Percentiles rank a stretch among this genome's conserved stretches.
phyloP scores from a whole-genome alignment of 805 yeast genomes.

The Metschnikowia cubensis region DNA sequence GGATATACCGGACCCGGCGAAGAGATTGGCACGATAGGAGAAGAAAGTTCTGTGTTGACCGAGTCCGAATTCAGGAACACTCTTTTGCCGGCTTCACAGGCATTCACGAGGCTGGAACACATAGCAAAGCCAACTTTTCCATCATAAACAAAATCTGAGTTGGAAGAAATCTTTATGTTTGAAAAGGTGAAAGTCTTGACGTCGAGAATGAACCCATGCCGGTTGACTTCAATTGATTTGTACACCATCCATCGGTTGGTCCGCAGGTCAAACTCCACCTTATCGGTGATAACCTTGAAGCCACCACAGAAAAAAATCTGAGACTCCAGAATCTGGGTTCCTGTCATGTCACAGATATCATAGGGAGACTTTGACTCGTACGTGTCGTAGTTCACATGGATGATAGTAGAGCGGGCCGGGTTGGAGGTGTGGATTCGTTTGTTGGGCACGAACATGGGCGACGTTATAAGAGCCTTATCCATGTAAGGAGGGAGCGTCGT shows the following conservation, averaged over 20 bases:
- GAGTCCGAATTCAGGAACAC: neutral
- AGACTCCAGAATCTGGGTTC: conserved; percentile 49
- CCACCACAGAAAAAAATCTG: conserved; percentile 72
- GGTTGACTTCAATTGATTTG: conserved; percentile 46
- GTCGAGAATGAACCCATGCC: conserved; percentile 59
- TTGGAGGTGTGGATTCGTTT: conserved; percentile 24
- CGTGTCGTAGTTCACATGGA: conserved; percentile 23
- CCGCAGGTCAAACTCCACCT: conserved; percentile 21
- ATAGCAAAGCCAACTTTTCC: conserved; percentile 35
- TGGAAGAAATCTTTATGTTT: conserved; percentile 31
- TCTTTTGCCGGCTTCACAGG: neutral
- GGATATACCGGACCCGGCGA: conserved; percentile 1
- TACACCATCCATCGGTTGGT: conserved; percentile 36
- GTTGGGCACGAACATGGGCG: conserved; percentile 42
- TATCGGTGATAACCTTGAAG: conserved; percentile 36
- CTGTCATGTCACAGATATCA: conserved; percentile 46
- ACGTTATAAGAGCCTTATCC: conserved; percentile 32
- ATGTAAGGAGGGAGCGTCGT: conserved; percentile 38
- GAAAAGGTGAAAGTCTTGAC: conserved; percentile 44
- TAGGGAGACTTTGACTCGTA: conserved; percentile 44
- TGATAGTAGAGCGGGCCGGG: conserved; percentile 31
- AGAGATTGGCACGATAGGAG: neutral
- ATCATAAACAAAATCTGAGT: conserved; percentile 14
- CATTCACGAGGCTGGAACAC: conserved; percentile 7
- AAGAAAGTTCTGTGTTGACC: neutral